Percentiles rank a stretch among this genome's conserved stretches.
Evolutionary conservation across 2,329 filamentous ascomycete species (phyloP).

Genomic region (Fusarium brevicatenulatum): DNA sequence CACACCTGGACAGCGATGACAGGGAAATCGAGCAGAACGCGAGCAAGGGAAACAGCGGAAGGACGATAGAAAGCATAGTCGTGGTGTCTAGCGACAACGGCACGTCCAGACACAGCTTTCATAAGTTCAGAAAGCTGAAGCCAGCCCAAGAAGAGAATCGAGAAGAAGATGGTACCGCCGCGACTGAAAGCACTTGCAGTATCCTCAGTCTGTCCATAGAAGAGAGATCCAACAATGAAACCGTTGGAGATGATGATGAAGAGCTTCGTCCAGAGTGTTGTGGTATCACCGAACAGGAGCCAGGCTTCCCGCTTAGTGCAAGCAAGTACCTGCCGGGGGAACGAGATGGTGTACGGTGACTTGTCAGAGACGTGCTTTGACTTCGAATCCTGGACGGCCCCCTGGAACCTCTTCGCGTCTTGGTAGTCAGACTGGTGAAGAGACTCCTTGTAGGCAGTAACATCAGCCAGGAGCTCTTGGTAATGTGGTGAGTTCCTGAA

Average conservation of each 20-base stretch:
- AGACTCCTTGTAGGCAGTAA: slow-evolving; percentile 59
- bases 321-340: slow-evolving; percentile 74
- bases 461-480: slow-evolving; percentile 67
- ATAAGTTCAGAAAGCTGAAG: slow-evolving; percentile 82
- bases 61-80: slow-evolving; percentile 64
- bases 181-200: slow-evolving; percentile 71
- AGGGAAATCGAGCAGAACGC: slow-evolving; percentile 67
- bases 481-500: slow-evolving; percentile 72
- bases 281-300: slow-evolving; percentile 79
- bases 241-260: slow-evolving; percentile 80
- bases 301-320: slow-evolving; percentile 80
- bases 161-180: slow-evolving; percentile 60
- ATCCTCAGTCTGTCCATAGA: slow-evolving; percentile 71
- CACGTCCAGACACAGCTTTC: slow-evolving; percentile 77
- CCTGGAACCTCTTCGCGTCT: slow-evolving; percentile 73
- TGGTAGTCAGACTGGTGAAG: slow-evolving; percentile 64
- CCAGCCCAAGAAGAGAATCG: slow-evolving; percentile 65
- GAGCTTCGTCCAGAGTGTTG: slow-evolving; percentile 79
- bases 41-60: slow-evolving; percentile 64
- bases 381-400: slow-evolving; percentile 75
- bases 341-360: slow-evolving; percentile 80
- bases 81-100: slow-evolving; percentile 62
- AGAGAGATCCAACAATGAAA: slow-evolving; percentile 81
- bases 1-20: slow-evolving; percentile 69
- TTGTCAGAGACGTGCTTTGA: slow-evolving; percentile 74